Conservation (phyloP, 1,139 yeast genomes). For the Citeromyces hawaiiensis region DNA sequence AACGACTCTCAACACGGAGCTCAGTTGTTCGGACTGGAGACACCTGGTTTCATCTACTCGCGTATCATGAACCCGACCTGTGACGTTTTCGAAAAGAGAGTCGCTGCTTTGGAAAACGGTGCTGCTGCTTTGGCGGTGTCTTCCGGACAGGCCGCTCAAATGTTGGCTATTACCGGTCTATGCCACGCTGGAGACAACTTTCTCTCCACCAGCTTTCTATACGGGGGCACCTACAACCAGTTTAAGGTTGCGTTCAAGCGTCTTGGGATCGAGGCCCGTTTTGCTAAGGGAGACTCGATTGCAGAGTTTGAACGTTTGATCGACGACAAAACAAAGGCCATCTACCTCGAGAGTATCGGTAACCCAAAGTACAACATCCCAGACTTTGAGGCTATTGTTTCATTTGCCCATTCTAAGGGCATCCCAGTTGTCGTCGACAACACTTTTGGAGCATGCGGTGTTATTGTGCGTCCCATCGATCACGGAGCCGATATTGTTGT, state of each 20-base stretch:
- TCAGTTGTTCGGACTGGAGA: conserved; percentile 71
- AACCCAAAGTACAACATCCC: conserved; percentile 92
- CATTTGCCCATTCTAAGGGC: conserved; percentile 77
- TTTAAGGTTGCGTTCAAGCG: conserved; percentile 86
- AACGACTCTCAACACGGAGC: conserved; percentile 87
- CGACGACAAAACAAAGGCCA: conserved; percentile 79
- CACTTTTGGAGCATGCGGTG: conserved; percentile 97
- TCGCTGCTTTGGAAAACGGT: conserved; percentile 90
- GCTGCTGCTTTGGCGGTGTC: conserved; percentile 82
- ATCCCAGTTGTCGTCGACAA: conserved; percentile 91
- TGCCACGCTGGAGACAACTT: conserved; percentile 87
- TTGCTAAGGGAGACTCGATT: conserved; percentile 58
- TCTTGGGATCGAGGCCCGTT: conserved; percentile 73
- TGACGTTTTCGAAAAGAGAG: conserved; percentile 80
- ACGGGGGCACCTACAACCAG: conserved; percentile 95
- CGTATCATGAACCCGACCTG: conserved; percentile 89
- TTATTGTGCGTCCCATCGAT: conserved; percentile 68
- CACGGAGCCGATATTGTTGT: conserved; percentile 55
- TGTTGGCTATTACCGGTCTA: conserved; percentile 69
- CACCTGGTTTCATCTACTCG: conserved; percentile 76
- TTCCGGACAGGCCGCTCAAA: conserved; percentile 94
- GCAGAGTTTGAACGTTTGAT: conserved; percentile 62
- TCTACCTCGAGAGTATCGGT: conserved; percentile 84
- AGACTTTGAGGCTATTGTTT: conserved; percentile 68
- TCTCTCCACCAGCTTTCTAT: conserved; percentile 74